Evolutionary conservation across 495 filamentous ascomycete genomes (phyloP), one percentile per base, ranked within the genome.

Genomic region (Diplogelasinospora grovesii): DNA sequence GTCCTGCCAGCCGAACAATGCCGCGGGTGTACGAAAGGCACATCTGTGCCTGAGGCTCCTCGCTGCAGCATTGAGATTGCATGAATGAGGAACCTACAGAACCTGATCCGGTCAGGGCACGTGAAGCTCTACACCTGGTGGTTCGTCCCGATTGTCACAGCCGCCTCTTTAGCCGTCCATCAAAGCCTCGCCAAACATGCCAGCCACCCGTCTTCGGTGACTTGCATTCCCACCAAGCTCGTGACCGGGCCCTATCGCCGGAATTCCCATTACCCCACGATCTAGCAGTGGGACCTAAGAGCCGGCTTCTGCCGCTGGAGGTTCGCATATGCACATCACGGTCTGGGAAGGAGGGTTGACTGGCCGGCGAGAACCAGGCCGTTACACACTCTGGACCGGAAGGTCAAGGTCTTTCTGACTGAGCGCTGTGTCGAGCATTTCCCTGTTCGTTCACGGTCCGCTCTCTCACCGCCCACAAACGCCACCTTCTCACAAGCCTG

Each of bases 91-190:
- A 22, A 36, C n/a, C n/a, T n/a, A 11, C 22, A 10, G 14, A 23
- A 30, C 21, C 19, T 10, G 11, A 20, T 22, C 20, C 8, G 33
- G 33, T 13, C 35, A 38, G 14, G 22, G 35, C 43, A 28, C 25
- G 22, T 33, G 33, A 19, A 23, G 20, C 27, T n/a, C n/a, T n/a
- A n/a, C n/a, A n/a, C 26, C 24, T 31, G 15, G 29, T 15, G 21
- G 15, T 15, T 33, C 25, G 37, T 39, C 45, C 26, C 39, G 19
- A 20, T 29, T 13, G 40, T 36, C 35, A 43, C 20, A 33, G 28
- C 20, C n/a, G 18, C 16, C 35, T 33, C 25, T 49, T 49, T 49
- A 49, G 23, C 46, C 46, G 35, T 40, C 36, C 33, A 15, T 13
- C 39, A 22, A 27, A 33, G 39, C 23, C 27, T 39, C 27, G 23